Evolutionary conservation across 176 grass and related monocot genomes (phyloP).

Genomic region (Luzula sylvatica): DNA sequence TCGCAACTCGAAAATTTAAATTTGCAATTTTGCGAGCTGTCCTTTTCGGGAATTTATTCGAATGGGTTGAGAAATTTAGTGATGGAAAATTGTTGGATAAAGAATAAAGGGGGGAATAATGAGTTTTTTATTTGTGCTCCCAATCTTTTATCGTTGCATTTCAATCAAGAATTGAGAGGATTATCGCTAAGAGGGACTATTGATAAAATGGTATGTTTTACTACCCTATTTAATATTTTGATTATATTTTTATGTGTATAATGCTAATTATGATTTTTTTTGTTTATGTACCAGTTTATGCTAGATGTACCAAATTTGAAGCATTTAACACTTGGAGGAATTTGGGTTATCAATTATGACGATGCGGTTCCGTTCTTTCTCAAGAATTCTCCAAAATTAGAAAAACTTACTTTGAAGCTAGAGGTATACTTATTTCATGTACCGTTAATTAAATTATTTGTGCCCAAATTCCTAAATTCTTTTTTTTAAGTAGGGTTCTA

Average conservation of each 20-base stretch:
- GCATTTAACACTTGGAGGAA: slow-evolving; percentile 11
- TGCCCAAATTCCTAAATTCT: neutral
- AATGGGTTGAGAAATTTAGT: slow-evolving; percentile 7
- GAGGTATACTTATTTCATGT: slow-evolving; percentile 8
- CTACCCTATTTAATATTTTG: neutral
- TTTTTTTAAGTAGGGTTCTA: neutral
- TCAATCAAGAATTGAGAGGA: slow-evolving; percentile 8
- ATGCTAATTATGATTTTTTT: neutral
- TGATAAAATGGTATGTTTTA: slow-evolving; percentile 16
- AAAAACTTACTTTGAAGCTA: slow-evolving; percentile 10
- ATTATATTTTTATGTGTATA: neutral
- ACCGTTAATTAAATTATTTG: neutral
- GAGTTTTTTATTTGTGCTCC: slow-evolving; percentile 4
- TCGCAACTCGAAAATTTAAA: slow-evolving; percentile 7
- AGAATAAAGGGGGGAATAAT: neutral
- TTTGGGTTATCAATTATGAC: slow-evolving; percentile 2
- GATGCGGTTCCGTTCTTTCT: slow-evolving; percentile 15
- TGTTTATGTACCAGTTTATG: slow-evolving; percentile 1
- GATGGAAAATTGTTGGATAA: slow-evolving; percentile 17
- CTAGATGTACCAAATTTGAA: slow-evolving; percentile 19
- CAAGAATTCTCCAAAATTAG: neutral
- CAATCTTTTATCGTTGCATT: slow-evolving; percentile 7
- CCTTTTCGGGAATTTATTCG: slow-evolving; percentile 11
- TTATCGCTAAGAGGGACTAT: neutral
- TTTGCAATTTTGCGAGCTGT: slow-evolving; percentile 3